Evolutionary conservation across 2,329 filamentous ascomycete genomes (phyloP).

Genomic region (Fusarium pseudonygamai): DNA sequence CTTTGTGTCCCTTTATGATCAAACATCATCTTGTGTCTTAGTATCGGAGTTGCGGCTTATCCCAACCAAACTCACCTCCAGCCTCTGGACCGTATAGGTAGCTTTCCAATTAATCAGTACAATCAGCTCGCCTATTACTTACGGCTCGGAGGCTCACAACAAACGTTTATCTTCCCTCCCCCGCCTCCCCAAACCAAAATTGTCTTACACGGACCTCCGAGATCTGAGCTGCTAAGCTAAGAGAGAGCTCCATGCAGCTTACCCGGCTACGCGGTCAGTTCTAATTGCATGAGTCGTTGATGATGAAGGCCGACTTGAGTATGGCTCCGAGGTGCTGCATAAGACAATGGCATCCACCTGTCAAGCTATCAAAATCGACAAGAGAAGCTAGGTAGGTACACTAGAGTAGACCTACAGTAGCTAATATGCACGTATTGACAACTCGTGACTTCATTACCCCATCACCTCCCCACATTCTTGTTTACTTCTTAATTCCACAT

Average conservation of each 20-base stretch:
- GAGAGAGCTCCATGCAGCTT: conserved; percentile 20
- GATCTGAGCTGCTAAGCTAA: conserved; percentile 1
- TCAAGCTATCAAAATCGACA: neutral
- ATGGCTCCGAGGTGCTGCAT: neutral
- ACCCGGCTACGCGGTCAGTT: neutral
- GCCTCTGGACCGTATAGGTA: neutral
- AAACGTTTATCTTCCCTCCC: neutral
- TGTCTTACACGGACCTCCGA: conserved; percentile 16
- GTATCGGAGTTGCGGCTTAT: neutral
- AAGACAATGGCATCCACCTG: neutral
- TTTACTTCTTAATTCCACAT: conserved; percentile 16
- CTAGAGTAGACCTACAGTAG: neutral
- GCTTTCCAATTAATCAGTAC: neutral
- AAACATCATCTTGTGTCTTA: neutral
- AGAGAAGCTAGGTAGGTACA: neutral
- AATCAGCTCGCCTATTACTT: neutral
- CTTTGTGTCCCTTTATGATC: conserved; percentile 5
- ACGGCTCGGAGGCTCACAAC: neutral
- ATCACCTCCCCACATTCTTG: conserved; percentile 7
- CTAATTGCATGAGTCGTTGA: neutral
- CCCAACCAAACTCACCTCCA: neutral
- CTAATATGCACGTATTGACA: conserved; percentile 9
- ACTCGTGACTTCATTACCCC: conserved; percentile 30
- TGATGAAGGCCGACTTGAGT: neutral
- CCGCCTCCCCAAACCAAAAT: conserved; percentile 7